Evolutionary conservation across 2,329 filamentous ascomycete genomes (phyloP).

Genomic region (Alternaria postmessia): DNA sequence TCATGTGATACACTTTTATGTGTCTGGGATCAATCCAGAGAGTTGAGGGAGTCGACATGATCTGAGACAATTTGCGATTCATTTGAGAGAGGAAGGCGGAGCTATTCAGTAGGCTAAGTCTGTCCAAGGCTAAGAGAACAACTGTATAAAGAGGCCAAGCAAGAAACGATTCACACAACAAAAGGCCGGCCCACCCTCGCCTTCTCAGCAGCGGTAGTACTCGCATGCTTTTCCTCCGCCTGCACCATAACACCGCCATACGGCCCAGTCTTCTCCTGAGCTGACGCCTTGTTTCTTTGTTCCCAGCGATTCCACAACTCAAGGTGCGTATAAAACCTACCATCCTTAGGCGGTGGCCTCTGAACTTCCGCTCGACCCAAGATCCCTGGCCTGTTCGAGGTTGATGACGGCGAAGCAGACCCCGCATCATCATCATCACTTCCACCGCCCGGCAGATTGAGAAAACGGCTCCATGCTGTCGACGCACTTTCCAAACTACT

Average conservation of each 20-base stretch:
- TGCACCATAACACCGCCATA: constrained; percentile 11
- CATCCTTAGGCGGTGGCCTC: constrained; percentile 20
- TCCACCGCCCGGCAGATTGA: constrained; percentile 41
- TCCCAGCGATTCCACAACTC: constrained; percentile 36
- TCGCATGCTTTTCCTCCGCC: constrained; percentile 7
- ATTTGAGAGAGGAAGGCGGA: background rate
- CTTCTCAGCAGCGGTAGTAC: constrained; percentile 1
- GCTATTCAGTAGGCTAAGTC: constrained; percentile 1
- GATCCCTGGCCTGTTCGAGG: background rate
- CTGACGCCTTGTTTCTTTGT: background rate
- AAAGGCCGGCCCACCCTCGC: constrained; percentile 17
- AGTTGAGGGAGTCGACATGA: background rate
- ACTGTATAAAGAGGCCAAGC: background rate
- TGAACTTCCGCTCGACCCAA: background rate
- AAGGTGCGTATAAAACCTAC: constrained; percentile 36
- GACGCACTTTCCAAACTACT: constrained; percentile 42
- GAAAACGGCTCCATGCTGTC: constrained; percentile 41
- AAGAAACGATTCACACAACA: constrained; percentile 14
- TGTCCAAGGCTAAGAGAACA: background rate
- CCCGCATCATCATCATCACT: background rate
- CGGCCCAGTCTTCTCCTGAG: background rate
- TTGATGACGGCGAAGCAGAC: background rate
- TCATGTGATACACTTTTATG: background rate
- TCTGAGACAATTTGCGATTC: background rate
- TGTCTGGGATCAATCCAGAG: background rate